Conservation (phyloP, 2,329 filamentous ascomycete species). For the Fusarium mexicanum region DNA sequence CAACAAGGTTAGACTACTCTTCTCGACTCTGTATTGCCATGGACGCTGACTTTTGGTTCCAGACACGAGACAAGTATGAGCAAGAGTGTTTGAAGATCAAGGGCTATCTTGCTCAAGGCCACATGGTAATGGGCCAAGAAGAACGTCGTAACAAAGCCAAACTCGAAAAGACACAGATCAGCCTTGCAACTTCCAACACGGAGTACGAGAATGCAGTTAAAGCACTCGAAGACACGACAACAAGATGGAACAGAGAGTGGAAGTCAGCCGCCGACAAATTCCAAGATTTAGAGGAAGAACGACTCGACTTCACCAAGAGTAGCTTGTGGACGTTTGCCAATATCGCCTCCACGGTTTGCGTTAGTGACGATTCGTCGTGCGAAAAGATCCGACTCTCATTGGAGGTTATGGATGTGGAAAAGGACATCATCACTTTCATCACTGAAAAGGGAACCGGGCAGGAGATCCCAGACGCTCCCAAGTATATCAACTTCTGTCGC, state of each 20-base stretch:
- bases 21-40: neutral
- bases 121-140: constrained; percentile 99
- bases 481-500: constrained; percentile 98
- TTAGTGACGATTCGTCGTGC: constrained; percentile 95
- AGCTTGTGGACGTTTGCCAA: constrained; percentile 99
- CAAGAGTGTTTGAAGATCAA: constrained; percentile 99
- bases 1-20: constrained; percentile 76
- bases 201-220: constrained; percentile 97
- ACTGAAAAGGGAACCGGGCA: constrained; percentile 89
- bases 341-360: constrained; percentile 95
- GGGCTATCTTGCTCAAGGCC: constrained; percentile 95
- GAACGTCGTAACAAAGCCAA: constrained; percentile 99
- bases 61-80: constrained; percentile 93
- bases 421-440: constrained; percentile 91
- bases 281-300: constrained; percentile 97
- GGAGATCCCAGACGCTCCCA: constrained; percentile 96
- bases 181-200: constrained; percentile 86
- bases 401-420: constrained; percentile 96
- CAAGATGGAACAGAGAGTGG: constrained; percentile 97
- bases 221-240: constrained; percentile 91
- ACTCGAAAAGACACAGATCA: constrained; percentile 97
- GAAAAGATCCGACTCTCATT: constrained; percentile 94
- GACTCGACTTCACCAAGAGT: constrained; percentile 96
- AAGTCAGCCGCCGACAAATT: constrained; percentile 98
- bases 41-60: constrained; percentile 14